A percentile compares a stretch with the other conserved stretches of the same genome.
Conservation (phyloP, 176 grass and related monocot species). For the Typha latifolia region DNA sequence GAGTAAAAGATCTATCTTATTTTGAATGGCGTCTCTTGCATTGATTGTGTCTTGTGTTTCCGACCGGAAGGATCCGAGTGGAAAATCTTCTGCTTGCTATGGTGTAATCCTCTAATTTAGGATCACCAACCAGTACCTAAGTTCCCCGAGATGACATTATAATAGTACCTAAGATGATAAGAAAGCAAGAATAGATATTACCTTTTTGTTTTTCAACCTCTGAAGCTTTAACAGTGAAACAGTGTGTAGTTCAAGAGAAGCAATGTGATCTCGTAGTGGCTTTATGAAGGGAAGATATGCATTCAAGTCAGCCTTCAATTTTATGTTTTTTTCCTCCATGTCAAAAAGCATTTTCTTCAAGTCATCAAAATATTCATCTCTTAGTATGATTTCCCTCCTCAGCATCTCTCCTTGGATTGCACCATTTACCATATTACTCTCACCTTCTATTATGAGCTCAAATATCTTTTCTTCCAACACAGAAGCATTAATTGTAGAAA, state of each 20-base stretch:
- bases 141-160: not conserved
- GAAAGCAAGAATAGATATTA: slow-evolving; percentile 15
- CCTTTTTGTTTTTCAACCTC: slow-evolving; percentile 26
- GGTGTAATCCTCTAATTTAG: too few relatives aligned
- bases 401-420: slow-evolving; percentile 32
- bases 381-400: slow-evolving; percentile 31
- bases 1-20: too few relatives aligned
- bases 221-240: slow-evolving; percentile 37
- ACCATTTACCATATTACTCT: slow-evolving; percentile 34
- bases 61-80: too few relatives aligned
- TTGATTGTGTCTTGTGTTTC: too few relatives aligned
- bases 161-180: not conserved
- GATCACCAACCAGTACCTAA: too few relatives aligned
- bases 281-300: slow-evolving; percentile 31
- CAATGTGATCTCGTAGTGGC: slow-evolving; percentile 42
- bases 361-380: slow-evolving; percentile 37
- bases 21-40: too few relatives aligned
- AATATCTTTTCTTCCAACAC: slow-evolving; percentile 55
- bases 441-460: slow-evolving; percentile 39
- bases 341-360: slow-evolving; percentile 34
- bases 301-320: slow-evolving; percentile 38
- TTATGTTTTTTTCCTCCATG: slow-evolving; percentile 49
- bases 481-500: slow-evolving; percentile 37
- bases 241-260: slow-evolving; percentile 42
- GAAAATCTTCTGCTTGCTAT: too few relatives aligned